Evolutionary conservation across 257 asterid species (phyloP), one percentile per base, ranked within the genome.

Genomic region (Ajuga chamaepitys): DNA sequence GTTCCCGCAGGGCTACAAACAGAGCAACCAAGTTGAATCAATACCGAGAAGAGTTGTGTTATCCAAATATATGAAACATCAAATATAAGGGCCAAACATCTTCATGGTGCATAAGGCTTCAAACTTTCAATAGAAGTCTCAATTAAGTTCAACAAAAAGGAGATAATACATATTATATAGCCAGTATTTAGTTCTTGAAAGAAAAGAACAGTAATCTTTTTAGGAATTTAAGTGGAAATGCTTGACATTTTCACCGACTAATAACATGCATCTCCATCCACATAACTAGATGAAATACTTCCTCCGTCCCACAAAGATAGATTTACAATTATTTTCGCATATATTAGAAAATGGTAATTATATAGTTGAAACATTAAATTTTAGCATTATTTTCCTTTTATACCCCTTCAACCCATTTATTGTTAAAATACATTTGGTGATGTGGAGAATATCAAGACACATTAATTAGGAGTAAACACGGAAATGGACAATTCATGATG

Each of bases 1-100:
- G 77, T 84, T 94, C 99, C 76, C 95, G 70, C 64, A 93, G 78
- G 51, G 97, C 99, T 93, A 78, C 80, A 81, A 70, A 51, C 47
- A 73, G 50, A 70, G 40, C 53, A 73, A 57, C 38, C 70, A 63
- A 53, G 45, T n/a, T 62, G 58, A 14, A 67, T 66, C 48, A 69
- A 67, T 20, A 54, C 22, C 40, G 64, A 69, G 70, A 66, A 54
- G 24, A 44, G 54, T 62, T 7, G 25, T 58, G 58, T 22, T 41
- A 70, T 60, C 20, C 55, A 42, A 68, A 57, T 61, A 64, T 13
- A 50, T 34, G 14, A 57, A 62, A 44, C 14, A 44, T 18, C 35
- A 42, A 34, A 41, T 18, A n/a, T 35, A 45, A 64, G 28, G 44
- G 72, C 20, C 28, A 45, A 59, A 10, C 67, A 17, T 40, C 71